A percentile compares a stretch with the other conserved stretches of the same genome.
Conservation (phyloP, 345 rosid species). For the Euphorbia pulcherrima region DNA sequence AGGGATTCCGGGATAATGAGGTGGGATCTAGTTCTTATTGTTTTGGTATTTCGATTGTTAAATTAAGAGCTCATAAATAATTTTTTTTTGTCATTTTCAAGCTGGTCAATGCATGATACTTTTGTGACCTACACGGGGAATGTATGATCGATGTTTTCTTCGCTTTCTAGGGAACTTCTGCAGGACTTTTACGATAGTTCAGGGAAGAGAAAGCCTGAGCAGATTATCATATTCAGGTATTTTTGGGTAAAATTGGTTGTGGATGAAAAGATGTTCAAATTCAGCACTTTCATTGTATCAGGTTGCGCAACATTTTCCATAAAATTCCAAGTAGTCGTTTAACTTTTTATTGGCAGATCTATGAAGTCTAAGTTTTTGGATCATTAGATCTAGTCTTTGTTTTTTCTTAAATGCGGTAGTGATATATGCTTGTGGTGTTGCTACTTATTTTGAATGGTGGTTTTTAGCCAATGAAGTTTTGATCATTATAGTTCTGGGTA, state of each 20-base stretch:
- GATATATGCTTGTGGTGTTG: too few species aligned
- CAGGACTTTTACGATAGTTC: conserved; percentile 77
- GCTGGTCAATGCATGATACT: not conserved
- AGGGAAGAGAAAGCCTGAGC: conserved; percentile 77
- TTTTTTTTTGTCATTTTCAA: not conserved
- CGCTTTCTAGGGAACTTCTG: conserved; percentile 59
- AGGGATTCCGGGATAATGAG: conserved; percentile 85
- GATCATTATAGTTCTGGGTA: not conserved
- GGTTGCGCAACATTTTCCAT: not conserved
- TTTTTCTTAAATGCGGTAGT: not conserved
- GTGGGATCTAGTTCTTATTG: conserved; percentile 29
- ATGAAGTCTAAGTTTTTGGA: not conserved
- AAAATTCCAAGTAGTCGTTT: too few species aligned
- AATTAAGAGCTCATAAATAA: not conserved
- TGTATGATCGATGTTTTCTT: not conserved
- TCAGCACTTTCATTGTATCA: not conserved
- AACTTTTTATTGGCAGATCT: too few species aligned
- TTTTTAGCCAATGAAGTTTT: not conserved
- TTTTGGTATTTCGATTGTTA: too few species aligned
- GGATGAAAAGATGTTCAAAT: not conserved
- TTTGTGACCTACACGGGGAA: not conserved
- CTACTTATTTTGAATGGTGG: not conserved
- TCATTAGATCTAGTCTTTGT: not conserved
- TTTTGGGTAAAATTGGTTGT: not conserved
- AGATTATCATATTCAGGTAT: conserved; percentile 84